Base-by-base conservation (phyloP, 2,329 filamentous ascomycete species). In the Parastagonospora avenae region DNA sequence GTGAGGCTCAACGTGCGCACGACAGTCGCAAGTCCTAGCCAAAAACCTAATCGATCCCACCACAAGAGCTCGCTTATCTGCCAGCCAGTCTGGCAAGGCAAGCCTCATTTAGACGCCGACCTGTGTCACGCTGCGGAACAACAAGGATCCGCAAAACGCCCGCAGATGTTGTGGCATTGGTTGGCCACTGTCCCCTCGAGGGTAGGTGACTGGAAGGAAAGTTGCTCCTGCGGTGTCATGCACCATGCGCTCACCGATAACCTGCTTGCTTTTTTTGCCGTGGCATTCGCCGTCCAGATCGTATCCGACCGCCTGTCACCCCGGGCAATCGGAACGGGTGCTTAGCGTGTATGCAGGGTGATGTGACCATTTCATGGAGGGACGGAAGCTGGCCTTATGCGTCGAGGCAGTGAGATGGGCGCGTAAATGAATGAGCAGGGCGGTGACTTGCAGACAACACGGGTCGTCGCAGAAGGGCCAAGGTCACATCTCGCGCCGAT, bases 261-360 rank as follows among this genome's bases (percentile, higher is more conserved):
- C 30, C 30, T 40, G 28, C 27, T 38, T 59, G 40, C 46, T 48
- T 55, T 58, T 55, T 24, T 24, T 24, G 19, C 36, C 36, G 31
- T 10, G 19, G 38, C 37, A 32, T 11, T 43, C 28, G 31, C 15
- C n/a, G 14, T 45, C 42, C 15, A 42, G 40, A 12, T 53, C 28
- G 40, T 46, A 27, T 37, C 48, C 43, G 51, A 52, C 46, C 46
- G 52, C 58, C 46, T 62, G 56, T 63, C 58, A 59, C 49, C 48
- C 54, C 48, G 44, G 30, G 24, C 39, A 28, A 46, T 52, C 48
- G 62, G 62, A 37, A 56, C 47, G 39, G 54, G 55, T 48, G 4
- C 16, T 47, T 54, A 45, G 50, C 28, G 43, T 48, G 46, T 49
- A 48, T 47, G 48, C 46, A 7, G 36, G 46, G 49, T 49, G 51